Conservation (phyloP, 2,329 filamentous ascomycete species). For the Emergomyces orientalis region DNA sequence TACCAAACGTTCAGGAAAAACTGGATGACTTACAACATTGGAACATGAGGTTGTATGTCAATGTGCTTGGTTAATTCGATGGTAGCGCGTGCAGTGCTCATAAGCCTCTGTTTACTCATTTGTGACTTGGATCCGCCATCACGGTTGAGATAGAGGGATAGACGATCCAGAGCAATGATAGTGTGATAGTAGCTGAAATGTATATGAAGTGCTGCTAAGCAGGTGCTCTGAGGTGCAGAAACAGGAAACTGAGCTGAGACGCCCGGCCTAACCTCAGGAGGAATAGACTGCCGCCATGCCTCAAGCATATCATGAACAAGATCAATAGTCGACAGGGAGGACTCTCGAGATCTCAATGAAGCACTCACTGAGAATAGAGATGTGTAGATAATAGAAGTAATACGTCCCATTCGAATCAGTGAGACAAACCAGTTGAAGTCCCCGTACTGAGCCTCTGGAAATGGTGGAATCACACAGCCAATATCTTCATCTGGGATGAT, state of each 20-base stretch:
- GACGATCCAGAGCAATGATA: not conserved
- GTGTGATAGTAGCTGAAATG: not conserved
- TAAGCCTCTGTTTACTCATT: not conserved
- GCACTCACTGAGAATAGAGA: not conserved
- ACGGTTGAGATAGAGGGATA: not conserved
- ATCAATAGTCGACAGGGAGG: not conserved
- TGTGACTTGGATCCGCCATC: not conserved
- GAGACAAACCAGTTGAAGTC: constrained; percentile 3
- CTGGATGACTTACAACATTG: not conserved
- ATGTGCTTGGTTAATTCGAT: not conserved
- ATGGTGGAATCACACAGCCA: not conserved
- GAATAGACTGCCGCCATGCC: not conserved
- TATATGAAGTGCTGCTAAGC: not conserved
- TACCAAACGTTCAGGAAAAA: not conserved
- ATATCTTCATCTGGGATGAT: constrained; percentile 3
- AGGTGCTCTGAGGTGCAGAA: not conserved
- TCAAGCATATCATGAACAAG: not conserved
- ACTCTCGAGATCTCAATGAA: not conserved
- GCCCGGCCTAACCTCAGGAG: not conserved
- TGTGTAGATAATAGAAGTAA: constrained; percentile 1
- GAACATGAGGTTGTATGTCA: not conserved
- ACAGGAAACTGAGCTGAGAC: not conserved
- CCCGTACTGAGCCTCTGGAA: not conserved
- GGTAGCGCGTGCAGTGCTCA: not conserved
- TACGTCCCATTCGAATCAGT: not conserved